A percentile compares a stretch with the other conserved stretches of the same genome.
phyloP scores from a whole-genome alignment of 345 rosid species.

The Syzygium jambos region DNA sequence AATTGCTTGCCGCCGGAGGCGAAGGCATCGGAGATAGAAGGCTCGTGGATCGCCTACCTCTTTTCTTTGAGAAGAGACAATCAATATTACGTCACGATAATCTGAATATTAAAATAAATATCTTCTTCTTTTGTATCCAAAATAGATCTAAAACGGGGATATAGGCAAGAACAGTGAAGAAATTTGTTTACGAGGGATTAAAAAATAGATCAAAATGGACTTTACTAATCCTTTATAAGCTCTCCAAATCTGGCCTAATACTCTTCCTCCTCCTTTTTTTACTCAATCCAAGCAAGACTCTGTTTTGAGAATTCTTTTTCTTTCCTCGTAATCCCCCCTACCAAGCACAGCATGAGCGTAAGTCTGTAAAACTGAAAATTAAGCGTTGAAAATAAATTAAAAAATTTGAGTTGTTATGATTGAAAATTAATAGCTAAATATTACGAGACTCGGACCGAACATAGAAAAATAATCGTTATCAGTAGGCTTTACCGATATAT shows the following conservation, averaged over 20 bases:
- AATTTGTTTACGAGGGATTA: too few relatives aligned
- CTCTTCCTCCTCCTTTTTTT: background rate
- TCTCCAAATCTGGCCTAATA: background rate
- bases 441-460: too few relatives aligned
- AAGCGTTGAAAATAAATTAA: too few relatives aligned
- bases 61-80: too few relatives aligned
- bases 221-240: background rate
- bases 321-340: background rate
- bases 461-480: background rate
- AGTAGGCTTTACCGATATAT: background rate
- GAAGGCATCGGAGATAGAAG: too few relatives aligned
- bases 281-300: background rate
- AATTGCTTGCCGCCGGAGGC: too few relatives aligned
- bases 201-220: background rate
- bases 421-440: too few relatives aligned
- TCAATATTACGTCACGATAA: background rate
- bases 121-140: background rate
- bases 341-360: background rate
- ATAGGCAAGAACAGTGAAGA: too few relatives aligned
- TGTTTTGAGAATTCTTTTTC: background rate
- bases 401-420: too few relatives aligned
- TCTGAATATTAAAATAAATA: background rate
- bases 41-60: too few relatives aligned
- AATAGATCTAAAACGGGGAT: background rate
- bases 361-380: too few relatives aligned